phyloP scores from a whole-genome alignment of 2,329 filamentous ascomycete species.

The Nigrospora osmanthi region DNA sequence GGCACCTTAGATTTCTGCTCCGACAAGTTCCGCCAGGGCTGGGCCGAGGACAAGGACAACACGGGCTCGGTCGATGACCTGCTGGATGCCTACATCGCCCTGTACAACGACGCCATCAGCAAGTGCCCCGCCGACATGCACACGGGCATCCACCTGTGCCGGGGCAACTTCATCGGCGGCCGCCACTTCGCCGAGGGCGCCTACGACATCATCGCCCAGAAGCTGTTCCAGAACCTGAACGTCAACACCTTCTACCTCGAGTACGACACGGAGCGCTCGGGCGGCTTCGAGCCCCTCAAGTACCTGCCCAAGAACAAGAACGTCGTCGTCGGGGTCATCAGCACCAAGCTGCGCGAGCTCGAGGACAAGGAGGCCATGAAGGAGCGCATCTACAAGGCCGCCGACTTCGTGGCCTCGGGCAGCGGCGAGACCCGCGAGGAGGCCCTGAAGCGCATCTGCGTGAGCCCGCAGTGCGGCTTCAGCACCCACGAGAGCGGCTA shows the following conservation, averaged over 20 bases:
- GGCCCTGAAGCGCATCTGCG: slow-evolving; percentile 58
- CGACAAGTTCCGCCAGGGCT: slow-evolving; percentile 62
- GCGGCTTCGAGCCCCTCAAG: slow-evolving; percentile 58
- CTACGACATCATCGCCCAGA: slow-evolving; percentile 60
- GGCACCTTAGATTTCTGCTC: slow-evolving; percentile 58
- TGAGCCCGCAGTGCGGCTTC: slow-evolving; percentile 68
- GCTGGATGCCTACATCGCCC: slow-evolving; percentile 66
- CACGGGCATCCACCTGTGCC: slow-evolving; percentile 69
- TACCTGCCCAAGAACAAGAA: slow-evolving; percentile 53
- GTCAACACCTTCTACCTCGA: slow-evolving; percentile 64
- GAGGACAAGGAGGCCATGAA: slow-evolving; percentile 60
- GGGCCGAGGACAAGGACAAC: slow-evolving; percentile 61
- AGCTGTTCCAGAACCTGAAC: slow-evolving; percentile 55
- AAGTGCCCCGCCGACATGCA: slow-evolving; percentile 63
- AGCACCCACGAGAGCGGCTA: slow-evolving; percentile 71
- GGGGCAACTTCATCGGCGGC: slow-evolving; percentile 58
- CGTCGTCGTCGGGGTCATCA: slow-evolving; percentile 57
- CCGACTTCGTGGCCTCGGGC: slow-evolving; percentile 62
- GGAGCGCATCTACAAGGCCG: slow-evolving; percentile 49
- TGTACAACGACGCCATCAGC: slow-evolving; percentile 66
- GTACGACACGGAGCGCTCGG: slow-evolving; percentile 58
- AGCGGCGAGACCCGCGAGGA: slow-evolving; percentile 56
- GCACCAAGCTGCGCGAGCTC: slow-evolving; percentile 52
- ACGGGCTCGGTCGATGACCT: slow-evolving; percentile 61
- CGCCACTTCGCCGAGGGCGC: slow-evolving; percentile 60